A percentile compares a stretch with the other conserved stretches of the same genome.
Evolutionary conservation across 176 grass and related monocot species (phyloP).

Genomic region (Puya raimondii): DNA sequence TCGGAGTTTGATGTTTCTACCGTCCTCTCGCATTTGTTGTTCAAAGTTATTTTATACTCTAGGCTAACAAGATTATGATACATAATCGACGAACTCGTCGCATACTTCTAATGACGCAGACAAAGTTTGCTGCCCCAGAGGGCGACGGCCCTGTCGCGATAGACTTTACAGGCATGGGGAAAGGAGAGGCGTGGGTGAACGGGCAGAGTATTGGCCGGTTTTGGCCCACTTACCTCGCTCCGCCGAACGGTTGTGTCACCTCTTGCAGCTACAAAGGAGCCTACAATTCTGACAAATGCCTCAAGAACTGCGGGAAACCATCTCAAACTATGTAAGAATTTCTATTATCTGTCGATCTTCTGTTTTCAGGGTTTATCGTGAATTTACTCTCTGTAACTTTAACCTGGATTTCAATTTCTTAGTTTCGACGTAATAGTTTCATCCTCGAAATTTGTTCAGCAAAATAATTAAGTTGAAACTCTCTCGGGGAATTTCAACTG

Average conservation of each 20-base stretch:
- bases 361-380: not conserved
- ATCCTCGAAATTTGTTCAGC: not conserved
- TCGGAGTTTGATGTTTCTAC: slow-evolving; percentile 22
- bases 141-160: slow-evolving; percentile 81
- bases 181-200: slow-evolving; percentile 94
- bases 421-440: too few relatives aligned
- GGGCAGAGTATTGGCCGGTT: slow-evolving; percentile 94
- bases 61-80: not conserved
- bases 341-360: slow-evolving; percentile 2
- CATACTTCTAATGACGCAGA: slow-evolving; percentile 34
- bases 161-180: slow-evolving; percentile 89
- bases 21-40: not conserved
- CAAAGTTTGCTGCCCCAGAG: slow-evolving; percentile 54
- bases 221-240: slow-evolving; percentile 69
- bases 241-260: slow-evolving; percentile 50
- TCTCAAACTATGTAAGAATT: slow-evolving; percentile 69
- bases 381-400: too few relatives aligned
- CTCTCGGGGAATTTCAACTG: too few relatives aligned
- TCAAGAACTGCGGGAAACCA: slow-evolving; percentile 88
- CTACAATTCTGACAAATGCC: slow-evolving; percentile 61
- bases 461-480: not conserved
- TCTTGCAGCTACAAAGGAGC: slow-evolving; percentile 75
- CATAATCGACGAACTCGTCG: not conserved
- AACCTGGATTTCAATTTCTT: too few relatives aligned
- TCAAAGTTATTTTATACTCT: not conserved